phyloP scores from a whole-genome alignment of 306 rosid species.

The Castanopsis chinensis region DNA sequence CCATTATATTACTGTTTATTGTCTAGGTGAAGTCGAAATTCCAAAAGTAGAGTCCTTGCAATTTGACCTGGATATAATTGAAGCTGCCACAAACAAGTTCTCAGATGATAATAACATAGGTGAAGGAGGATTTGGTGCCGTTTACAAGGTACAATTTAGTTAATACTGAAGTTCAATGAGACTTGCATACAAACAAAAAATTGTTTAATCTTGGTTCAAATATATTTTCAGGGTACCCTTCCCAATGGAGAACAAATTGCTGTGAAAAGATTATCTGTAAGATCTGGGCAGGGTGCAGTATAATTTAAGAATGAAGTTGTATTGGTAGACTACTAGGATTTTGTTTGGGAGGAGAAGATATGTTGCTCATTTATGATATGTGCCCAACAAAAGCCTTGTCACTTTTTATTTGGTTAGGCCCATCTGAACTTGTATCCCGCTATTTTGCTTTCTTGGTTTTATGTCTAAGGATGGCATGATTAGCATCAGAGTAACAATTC shows the following conservation, averaged over 20 bases:
- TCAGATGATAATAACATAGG: constrained; percentile 40
- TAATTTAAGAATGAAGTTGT: constrained; percentile 68
- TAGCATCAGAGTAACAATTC: too few species aligned
- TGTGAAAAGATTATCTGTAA: constrained; percentile 52
- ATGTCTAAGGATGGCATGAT: too few species aligned
- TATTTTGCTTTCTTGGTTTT: not conserved
- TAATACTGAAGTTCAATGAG: not conserved
- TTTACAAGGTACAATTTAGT: constrained; percentile 38
- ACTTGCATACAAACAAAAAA: not conserved
- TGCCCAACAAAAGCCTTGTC: constrained; percentile 61
- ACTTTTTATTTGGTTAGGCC: constrained; percentile 54
- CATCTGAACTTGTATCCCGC: not conserved
- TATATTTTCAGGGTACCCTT: constrained; percentile 50
- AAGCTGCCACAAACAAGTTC: constrained; percentile 45
- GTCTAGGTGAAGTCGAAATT: constrained; percentile 27
- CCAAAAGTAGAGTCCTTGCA: constrained; percentile 37
- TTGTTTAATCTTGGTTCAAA: not conserved
- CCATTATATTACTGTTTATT: not conserved
- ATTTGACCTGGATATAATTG: constrained; percentile 34
- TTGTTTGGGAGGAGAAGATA: constrained; percentile 52
- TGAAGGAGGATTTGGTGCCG: constrained; percentile 61
- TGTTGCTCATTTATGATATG: constrained; percentile 60
- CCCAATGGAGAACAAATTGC: constrained; percentile 58
- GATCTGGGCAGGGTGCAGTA: constrained; percentile 54
- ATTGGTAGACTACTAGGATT: constrained; percentile 57